Evolutionary conservation across 2,329 filamentous ascomycete species (phyloP).

Genomic region (Blastomyces parvus): DNA sequence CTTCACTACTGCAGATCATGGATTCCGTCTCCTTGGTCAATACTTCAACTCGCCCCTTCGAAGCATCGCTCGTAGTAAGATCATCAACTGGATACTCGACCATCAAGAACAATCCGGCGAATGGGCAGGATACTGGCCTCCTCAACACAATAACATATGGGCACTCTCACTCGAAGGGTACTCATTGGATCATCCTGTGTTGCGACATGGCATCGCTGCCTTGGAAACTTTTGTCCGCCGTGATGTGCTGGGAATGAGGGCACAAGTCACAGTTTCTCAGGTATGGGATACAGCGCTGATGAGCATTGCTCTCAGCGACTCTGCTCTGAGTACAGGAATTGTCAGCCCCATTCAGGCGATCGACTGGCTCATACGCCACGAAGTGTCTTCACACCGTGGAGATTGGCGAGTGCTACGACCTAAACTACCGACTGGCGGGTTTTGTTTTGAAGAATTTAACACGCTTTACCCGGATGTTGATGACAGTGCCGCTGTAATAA

Average conservation of each 20-base stretch:
- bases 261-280: constrained; percentile 24
- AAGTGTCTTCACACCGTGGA: constrained; percentile 20
- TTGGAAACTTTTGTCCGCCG: constrained; percentile 22
- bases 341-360: neutral
- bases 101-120: constrained; percentile 25
- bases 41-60: constrained; percentile 14
- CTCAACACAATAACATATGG: constrained; percentile 22
- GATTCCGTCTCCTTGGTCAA: constrained; percentile 17
- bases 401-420: constrained; percentile 26
- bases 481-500: constrained; percentile 25
- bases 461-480: constrained; percentile 28
- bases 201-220: constrained; percentile 20
- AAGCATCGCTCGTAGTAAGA: constrained; percentile 17
- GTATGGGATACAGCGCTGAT: constrained; percentile 32
- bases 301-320: constrained; percentile 23
- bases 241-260: constrained; percentile 22
- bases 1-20: constrained; percentile 14
- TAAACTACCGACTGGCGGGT: constrained; percentile 20
- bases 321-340: constrained; percentile 6
- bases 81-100: constrained; percentile 26
- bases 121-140: constrained; percentile 25
- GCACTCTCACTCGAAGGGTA: constrained; percentile 26
- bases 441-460: constrained; percentile 26
- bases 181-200: constrained; percentile 15
- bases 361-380: constrained; percentile 12